Conservation (phyloP, 2,329 filamentous ascomycete species). For the Stagonosporopsis chrysanthemi region DNA sequence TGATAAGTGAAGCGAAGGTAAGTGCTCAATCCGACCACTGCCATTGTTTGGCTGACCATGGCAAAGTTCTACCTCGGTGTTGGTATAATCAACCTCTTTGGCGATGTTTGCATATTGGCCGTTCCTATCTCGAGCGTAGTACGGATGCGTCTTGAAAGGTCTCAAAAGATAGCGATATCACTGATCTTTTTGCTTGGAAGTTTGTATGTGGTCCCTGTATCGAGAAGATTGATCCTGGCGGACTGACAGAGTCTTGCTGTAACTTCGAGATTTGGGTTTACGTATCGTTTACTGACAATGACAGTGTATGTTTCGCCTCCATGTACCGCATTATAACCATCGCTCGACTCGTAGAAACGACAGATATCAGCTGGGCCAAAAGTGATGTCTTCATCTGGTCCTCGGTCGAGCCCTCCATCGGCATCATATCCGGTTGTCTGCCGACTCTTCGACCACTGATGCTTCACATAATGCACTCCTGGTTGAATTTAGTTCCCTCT, state of each 20-base stretch:
- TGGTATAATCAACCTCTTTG: conserved; percentile 36
- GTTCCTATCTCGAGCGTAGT: conserved; percentile 22
- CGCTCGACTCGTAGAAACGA: conserved; percentile 24
- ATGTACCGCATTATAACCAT: conserved; percentile 39
- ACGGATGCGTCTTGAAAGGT: conserved; percentile 24
- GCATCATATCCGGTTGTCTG: conserved; percentile 38
- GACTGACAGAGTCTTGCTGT: no score
- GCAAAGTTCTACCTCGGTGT: conserved; percentile 34
- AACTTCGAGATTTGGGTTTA: neutral
- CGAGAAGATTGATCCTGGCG: no score
- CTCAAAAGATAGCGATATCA: conserved; percentile 34
- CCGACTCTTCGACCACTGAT: conserved; percentile 34
- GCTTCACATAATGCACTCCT: conserved; percentile 18
- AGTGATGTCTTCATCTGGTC: conserved; percentile 42
- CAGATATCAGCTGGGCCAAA: conserved; percentile 38
- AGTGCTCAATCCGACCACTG: neutral
- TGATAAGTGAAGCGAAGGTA: conserved; percentile 33
- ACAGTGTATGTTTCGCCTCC: conserved; percentile 36
- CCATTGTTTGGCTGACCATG: neutral
- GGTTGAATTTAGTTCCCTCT: conserved; percentile 23
- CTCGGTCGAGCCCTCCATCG: conserved; percentile 34
- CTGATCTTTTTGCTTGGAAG: conserved; percentile 36
- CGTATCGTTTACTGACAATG: neutral
- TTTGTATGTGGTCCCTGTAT: conserved; percentile 25
- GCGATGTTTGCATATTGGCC: conserved; percentile 29